Evolutionary conservation across 202 grass and related monocot species (phyloP).

Genomic region (Carex arenaria): DNA sequence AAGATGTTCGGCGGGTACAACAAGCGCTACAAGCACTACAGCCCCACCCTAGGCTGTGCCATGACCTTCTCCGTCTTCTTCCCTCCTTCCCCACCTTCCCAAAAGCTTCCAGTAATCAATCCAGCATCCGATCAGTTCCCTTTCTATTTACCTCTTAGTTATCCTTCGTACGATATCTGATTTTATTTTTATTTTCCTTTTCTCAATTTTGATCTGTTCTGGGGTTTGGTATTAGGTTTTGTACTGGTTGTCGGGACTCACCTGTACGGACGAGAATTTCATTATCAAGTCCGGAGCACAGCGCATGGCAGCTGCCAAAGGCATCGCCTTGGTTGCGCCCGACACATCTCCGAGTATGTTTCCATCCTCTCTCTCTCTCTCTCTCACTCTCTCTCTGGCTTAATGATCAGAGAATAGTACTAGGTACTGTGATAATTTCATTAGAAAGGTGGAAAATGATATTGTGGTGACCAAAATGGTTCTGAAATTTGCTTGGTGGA

Average conservation of each 20-base stretch:
- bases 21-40: constrained; percentile 77
- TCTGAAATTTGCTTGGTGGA: neutral
- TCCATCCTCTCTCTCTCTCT: neutral
- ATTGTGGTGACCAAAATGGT: neutral
- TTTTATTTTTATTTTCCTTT: neutral
- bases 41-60: constrained; percentile 74
- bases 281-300: constrained; percentile 79
- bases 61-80: constrained; percentile 96
- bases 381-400: neutral
- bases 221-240: constrained; percentile 43
- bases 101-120: constrained; percentile 47
- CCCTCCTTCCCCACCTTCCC: constrained; percentile 38
- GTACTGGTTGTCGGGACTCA: constrained; percentile 84
- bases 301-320: constrained; percentile 56
- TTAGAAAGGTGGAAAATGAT: neutral
- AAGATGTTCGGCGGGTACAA: constrained; percentile 93
- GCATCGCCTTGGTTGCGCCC: constrained; percentile 64
- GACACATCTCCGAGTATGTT: constrained; percentile 89
- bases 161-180: neutral
- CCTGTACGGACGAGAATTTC: constrained; percentile 88
- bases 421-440: neutral
- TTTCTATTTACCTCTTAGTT: neutral
- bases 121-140: neutral
- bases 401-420: neutral
- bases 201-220: neutral